A percentile compares a stretch with the other conserved stretches of the same genome.
Evolutionary conservation across 2,329 filamentous ascomycete species (phyloP).

Genomic region (Leptographium lundbergii): DNA sequence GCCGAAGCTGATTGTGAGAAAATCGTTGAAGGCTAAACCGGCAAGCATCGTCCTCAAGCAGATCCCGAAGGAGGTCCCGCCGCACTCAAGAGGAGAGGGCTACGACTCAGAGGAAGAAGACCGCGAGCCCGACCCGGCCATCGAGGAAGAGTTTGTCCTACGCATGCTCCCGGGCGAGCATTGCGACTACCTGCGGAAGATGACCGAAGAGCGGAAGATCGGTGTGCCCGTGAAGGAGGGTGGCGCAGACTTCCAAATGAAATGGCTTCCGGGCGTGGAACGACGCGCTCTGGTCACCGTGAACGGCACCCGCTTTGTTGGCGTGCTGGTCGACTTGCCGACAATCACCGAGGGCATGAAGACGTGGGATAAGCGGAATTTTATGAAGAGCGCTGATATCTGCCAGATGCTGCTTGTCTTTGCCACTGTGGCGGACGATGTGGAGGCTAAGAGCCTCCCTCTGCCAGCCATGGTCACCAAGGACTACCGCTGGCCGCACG

Average conservation of each 20-base stretch:
- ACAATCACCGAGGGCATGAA: slow-evolving; percentile 87
- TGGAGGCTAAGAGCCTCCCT: slow-evolving; percentile 52
- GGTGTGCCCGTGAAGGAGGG: slow-evolving; percentile 50
- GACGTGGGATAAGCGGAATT: slow-evolving; percentile 77
- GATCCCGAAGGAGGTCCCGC: slow-evolving; percentile 43
- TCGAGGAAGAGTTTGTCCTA: slow-evolving; percentile 81
- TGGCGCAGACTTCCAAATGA: slow-evolving; percentile 67
- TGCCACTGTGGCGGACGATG: slow-evolving; percentile 50
- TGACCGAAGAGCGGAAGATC: slow-evolving; percentile 65
- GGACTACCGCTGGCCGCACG: slow-evolving; percentile 68
- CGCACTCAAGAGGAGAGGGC: slow-evolving; percentile 67
- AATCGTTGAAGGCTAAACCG: slow-evolving; percentile 31
- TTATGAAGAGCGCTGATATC: slow-evolving; percentile 81
- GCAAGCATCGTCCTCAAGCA: slow-evolving; percentile 25
- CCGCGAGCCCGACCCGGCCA: slow-evolving; percentile 70
- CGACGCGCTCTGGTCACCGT: slow-evolving; percentile 62
- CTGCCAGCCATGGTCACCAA: slow-evolving; percentile 59
- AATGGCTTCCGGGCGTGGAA: slow-evolving; percentile 57
- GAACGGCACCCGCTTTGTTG: slow-evolving; percentile 59
- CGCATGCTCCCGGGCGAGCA: slow-evolving; percentile 81
- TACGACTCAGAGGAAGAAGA: slow-evolving; percentile 96
- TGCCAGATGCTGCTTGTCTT: slow-evolving; percentile 81
- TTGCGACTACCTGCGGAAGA: slow-evolving; percentile 67
- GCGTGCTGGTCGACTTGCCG: slow-evolving; percentile 69
- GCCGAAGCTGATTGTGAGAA: slow-evolving; percentile 37